Evolutionary conservation across 768 basidiomycete species (phyloP).

Genomic region (Mycena indigotica): DNA sequence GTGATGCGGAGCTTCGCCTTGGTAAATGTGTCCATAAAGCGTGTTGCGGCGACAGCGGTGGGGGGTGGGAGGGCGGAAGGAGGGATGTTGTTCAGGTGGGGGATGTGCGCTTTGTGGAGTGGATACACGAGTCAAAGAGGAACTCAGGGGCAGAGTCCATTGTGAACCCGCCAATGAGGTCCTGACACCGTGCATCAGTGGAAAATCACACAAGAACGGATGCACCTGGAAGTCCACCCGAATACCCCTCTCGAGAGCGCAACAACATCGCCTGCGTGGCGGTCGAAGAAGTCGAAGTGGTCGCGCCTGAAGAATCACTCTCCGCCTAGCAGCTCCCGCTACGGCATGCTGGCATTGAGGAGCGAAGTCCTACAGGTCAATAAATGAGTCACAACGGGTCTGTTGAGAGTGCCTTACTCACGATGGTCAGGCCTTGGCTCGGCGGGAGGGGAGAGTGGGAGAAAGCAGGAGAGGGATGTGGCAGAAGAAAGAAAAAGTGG

Average conservation of each 20-base stretch:
- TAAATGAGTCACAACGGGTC: no score
- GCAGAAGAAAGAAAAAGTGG: no score
- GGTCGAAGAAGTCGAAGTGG: constrained; percentile 62
- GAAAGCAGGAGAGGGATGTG: no score
- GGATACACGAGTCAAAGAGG: constrained; percentile 47
- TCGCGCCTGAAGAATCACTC: constrained; percentile 27
- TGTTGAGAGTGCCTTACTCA: no score
- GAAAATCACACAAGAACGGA: no score
- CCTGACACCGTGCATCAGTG: constrained; percentile 22
- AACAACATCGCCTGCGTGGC: constrained; percentile 51
- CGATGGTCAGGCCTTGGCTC: no score
- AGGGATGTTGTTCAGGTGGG: constrained; percentile 35
- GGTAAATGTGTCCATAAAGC: constrained; percentile 54
- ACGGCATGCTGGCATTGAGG: no score
- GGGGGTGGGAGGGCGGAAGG: constrained; percentile 25
- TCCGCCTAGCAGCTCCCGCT: no score
- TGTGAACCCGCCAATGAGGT: constrained; percentile 49
- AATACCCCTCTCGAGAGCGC: constrained; percentile 47
- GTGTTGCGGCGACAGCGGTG: constrained; percentile 25
- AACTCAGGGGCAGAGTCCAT: constrained; percentile 59
- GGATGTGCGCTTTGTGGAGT: constrained; percentile 40
- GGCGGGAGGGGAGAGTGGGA: no score
- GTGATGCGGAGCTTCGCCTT: constrained; percentile 46
- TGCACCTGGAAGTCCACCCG: constrained; percentile 63
- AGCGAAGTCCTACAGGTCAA: no score